Percentiles rank a stretch among this genome's conserved stretches.
These are phyloP conservation scores for Apiospora kogelbergensis DNA, from an alignment of 2,329 filamentous ascomycete species.

Conservation along the genomic window DNA sequence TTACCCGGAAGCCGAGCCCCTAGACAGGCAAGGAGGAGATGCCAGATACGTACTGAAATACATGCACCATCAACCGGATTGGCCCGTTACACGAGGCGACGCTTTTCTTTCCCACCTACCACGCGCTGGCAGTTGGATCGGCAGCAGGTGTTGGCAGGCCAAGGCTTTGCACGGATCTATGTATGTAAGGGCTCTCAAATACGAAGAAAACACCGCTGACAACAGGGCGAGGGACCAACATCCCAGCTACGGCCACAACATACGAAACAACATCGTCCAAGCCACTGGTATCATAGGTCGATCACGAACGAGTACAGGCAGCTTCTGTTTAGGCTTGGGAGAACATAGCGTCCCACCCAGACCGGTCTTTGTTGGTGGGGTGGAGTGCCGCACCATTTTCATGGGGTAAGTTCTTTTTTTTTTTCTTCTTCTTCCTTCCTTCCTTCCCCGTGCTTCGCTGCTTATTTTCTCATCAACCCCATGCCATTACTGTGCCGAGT, in stretches of 20 bases:
- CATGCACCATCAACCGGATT: neutral
- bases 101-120: neutral
- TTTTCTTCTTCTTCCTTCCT: no score
- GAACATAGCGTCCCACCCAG: neutral
- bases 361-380: conserved; percentile 1
- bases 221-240: neutral
- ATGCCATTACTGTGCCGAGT: neutral
- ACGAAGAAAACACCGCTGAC: neutral
- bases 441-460: neutral
- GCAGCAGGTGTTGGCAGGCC: neutral
- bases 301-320: neutral
- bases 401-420: neutral
- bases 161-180: neutral
- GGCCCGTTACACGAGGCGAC: neutral
- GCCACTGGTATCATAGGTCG: neutral
- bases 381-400: neutral
- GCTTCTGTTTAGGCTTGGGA: no score
- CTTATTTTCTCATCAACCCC: neutral
- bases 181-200: neutral
- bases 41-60: neutral
- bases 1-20: neutral
- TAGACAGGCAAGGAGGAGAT: neutral
- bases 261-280: neutral
- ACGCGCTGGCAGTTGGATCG: neutral
- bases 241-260: neutral